Percentiles rank a stretch among this genome's conserved stretches.
These are phyloP conservation scores for Medicago ruthenica DNA, from an alignment of 306 rosid genomes.

Conservation along the genomic window DNA sequence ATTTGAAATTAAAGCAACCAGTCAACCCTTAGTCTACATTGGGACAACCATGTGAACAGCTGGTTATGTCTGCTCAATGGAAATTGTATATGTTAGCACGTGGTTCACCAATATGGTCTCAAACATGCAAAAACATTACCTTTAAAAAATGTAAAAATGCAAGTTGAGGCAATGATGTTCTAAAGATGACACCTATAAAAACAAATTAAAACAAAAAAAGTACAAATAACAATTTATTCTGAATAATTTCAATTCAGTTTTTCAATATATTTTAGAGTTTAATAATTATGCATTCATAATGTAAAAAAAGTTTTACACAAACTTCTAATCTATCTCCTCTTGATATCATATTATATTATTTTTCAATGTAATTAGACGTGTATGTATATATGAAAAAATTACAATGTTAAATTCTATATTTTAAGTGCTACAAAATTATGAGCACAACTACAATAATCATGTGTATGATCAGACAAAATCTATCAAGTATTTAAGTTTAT, in stretches of 20 bases:
- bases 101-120: slow-evolving; percentile 19
- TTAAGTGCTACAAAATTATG: background rate
- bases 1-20: slow-evolving; percentile 15
- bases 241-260: background rate
- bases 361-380: no score
- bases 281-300: no score
- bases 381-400: no score
- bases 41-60: slow-evolving; percentile 42
- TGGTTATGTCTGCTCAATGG: slow-evolving; percentile 25
- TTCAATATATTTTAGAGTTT: no score
- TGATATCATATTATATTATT: no score
- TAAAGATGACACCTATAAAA: background rate
- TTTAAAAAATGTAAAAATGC: background rate
- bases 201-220: background rate
- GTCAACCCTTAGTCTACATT: slow-evolving; percentile 32
- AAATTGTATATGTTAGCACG: slow-evolving; percentile 14
- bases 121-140: slow-evolving; percentile 10
- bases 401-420: no score
- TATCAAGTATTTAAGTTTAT: background rate
- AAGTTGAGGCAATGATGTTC: background rate
- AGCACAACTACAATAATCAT: background rate
- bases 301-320: no score
- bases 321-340: no score
- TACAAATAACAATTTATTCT: background rate
- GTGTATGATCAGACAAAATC: background rate